A percentile compares a stretch with the other conserved stretches of the same genome.
Evolutionary conservation across 768 basidiomycete species (phyloP).

Genomic region (Saitozyma sp.): DNA sequence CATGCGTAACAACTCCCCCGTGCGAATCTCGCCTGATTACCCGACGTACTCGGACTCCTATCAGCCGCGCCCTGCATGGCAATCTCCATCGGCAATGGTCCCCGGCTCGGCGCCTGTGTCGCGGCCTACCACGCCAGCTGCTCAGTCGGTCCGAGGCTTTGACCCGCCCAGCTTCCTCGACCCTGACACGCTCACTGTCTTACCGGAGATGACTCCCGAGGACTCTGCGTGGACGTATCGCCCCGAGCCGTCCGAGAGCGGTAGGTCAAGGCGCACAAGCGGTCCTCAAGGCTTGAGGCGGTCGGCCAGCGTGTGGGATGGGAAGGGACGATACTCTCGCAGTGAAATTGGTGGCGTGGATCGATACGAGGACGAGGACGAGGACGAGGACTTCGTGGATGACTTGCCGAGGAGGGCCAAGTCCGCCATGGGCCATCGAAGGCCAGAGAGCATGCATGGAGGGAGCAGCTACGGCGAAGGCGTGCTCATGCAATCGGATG

Average conservation of each 20-base stretch:
- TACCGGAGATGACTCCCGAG: conserved; percentile 43
- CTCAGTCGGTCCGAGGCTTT: conserved; percentile 13
- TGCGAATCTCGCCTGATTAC: no score
- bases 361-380: conserved; percentile 2
- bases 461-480: conserved; percentile 45
- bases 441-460: conserved; percentile 19
- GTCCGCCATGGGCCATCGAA: conserved; percentile 35
- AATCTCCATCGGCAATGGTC: no score
- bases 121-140: conserved; percentile 24
- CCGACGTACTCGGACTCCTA: no score
- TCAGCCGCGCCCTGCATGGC: no score
- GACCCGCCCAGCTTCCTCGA: conserved; percentile 39
- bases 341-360: not conserved
- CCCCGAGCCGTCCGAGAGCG: conserved; percentile 1
- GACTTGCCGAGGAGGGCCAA: conserved; percentile 23
- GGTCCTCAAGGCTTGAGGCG: not conserved
- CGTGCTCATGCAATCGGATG: conserved; percentile 47
- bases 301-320: conserved; percentile 4
- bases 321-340: not conserved
- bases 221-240: conserved; percentile 27
- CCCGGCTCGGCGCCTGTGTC: no score
- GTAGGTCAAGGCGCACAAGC: not conserved
- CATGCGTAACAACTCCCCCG: no score
- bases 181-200: conserved; percentile 42
- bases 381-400: conserved; percentile 14